A percentile compares a stretch with the other conserved stretches of the same genome.
These are phyloP conservation scores for Fusarium sp. DNA, from an alignment of 2,329 filamentous ascomycete species.

Conservation along the genomic window DNA sequence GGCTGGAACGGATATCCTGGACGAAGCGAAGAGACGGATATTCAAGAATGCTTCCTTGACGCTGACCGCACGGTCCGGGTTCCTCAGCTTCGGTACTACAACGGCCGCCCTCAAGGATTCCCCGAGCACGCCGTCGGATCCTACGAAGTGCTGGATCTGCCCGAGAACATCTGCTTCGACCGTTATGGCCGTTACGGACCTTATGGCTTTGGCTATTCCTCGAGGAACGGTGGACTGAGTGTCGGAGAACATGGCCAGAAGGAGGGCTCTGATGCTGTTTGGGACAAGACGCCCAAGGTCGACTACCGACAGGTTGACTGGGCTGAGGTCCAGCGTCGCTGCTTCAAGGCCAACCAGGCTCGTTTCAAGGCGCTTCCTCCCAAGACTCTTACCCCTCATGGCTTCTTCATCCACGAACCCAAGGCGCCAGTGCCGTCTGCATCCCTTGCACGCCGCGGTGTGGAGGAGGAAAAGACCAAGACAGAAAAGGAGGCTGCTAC, in stretches of 20 bases:
- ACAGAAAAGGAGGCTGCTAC: slow-evolving; percentile 29
- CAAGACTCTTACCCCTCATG: slow-evolving; percentile 57
- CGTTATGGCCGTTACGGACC: slow-evolving; percentile 88
- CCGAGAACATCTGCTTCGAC: slow-evolving; percentile 92
- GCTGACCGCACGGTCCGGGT: slow-evolving; percentile 71
- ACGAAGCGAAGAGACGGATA: slow-evolving; percentile 59
- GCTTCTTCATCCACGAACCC: slow-evolving; percentile 63
- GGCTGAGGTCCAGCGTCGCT: slow-evolving; percentile 81
- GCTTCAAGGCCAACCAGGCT: slow-evolving; percentile 75
- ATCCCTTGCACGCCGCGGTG: slow-evolving; percentile 20
- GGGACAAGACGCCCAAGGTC: slow-evolving; percentile 77
- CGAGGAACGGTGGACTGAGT: slow-evolving; percentile 81
- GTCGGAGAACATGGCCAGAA: slow-evolving; percentile 87
- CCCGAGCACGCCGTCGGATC: slow-evolving; percentile 89
- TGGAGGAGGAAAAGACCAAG: slow-evolving; percentile 27
- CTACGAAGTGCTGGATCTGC: slow-evolving; percentile 81
- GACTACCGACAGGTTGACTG: slow-evolving; percentile 84
- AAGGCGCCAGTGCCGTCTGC: slow-evolving; percentile 3
- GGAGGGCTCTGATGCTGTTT: slow-evolving; percentile 83
- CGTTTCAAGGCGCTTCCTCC: slow-evolving; percentile 70
- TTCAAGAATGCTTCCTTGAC: slow-evolving; percentile 85
- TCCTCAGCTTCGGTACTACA: slow-evolving; percentile 78
- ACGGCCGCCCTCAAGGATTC: slow-evolving; percentile 85
- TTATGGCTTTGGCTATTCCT: slow-evolving; percentile 90
- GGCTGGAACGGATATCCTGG: slow-evolving; percentile 51